These are phyloP conservation scores for Zarea fungicola DNA, from an alignment of 2,329 filamentous ascomycete genomes.

Conservation along the genomic window DNA sequence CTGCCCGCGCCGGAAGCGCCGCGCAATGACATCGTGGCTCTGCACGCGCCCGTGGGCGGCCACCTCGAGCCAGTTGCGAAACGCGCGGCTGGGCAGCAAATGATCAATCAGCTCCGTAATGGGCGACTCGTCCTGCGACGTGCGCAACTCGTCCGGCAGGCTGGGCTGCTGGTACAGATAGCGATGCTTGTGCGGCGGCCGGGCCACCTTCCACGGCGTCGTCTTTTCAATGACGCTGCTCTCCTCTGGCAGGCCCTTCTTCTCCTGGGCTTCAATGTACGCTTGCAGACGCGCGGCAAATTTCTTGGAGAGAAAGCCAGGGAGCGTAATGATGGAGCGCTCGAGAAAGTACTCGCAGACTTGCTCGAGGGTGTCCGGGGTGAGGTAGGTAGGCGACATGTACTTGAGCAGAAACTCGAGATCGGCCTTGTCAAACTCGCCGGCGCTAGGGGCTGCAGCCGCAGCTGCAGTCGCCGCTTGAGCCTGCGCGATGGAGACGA, in stretches of 20 bases:
- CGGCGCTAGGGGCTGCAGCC: conserved; percentile 28
- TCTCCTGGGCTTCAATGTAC: conserved; percentile 65
- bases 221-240: conserved; percentile 53
- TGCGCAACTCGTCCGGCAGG: conserved; percentile 31
- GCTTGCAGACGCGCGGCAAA: conserved; percentile 68
- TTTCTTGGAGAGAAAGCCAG: conserved; percentile 70
- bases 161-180: conserved; percentile 72
- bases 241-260: conserved; percentile 37
- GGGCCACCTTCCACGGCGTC: conserved; percentile 67
- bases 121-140: conserved; percentile 44
- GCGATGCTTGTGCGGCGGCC: conserved; percentile 91
- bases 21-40: conserved; percentile 71
- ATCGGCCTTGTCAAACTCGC: conserved; percentile 67
- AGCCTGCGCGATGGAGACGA: conserved; percentile 40
- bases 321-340: conserved; percentile 76
- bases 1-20: conserved; percentile 77
- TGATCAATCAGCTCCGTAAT: conserved; percentile 75
- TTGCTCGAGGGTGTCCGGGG: conserved; percentile 82
- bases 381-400: conserved; percentile 84
- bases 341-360: conserved; percentile 75
- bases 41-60: conserved; percentile 72
- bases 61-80: conserved; percentile 83
- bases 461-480: conserved; percentile 27
- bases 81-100: conserved; percentile 77
- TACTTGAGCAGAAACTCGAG: conserved; percentile 88